Conservation (phyloP, 768 basidiomycete species). For the Serendipita indica region DNA sequence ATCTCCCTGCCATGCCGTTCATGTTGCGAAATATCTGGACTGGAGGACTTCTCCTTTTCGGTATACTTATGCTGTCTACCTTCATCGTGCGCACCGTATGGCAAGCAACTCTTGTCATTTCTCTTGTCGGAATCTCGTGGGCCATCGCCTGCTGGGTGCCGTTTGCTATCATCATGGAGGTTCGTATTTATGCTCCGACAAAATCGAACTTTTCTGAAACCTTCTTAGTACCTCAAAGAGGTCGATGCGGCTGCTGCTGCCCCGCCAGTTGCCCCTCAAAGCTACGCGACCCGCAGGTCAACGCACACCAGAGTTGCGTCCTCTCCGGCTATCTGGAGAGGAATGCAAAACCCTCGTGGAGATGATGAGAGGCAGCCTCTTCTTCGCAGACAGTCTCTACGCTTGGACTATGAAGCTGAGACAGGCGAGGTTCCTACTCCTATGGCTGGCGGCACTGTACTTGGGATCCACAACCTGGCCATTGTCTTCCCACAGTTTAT, state of each 20-base stretch:
- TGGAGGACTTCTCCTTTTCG: constrained; percentile 69
- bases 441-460: constrained; percentile 74
- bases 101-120: constrained; percentile 69
- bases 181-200: constrained; percentile 15
- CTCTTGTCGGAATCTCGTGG: constrained; percentile 86
- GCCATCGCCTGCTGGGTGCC: constrained; percentile 97
- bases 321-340: constrained; percentile 19
- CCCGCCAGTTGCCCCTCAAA: neutral
- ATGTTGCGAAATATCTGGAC: constrained; percentile 90
- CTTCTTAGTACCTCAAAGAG: constrained; percentile 54
- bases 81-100: constrained; percentile 69
- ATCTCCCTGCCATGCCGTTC: constrained; percentile 77
- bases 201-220: neutral
- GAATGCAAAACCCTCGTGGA: constrained; percentile 11
- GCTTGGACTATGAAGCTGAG: constrained; percentile 25
- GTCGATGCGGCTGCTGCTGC: constrained; percentile 26
- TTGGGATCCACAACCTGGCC: constrained; percentile 90
- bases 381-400: constrained; percentile 24
- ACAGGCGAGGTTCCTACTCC: constrained; percentile 27
- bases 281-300: constrained; percentile 15
- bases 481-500: constrained; percentile 92
- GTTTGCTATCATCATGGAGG: constrained; percentile 97
- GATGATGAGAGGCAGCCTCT: constrained; percentile 20
- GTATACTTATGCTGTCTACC: constrained; percentile 61
- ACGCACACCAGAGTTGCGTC: constrained; percentile 22